Conservation (phyloP, 2,329 filamentous ascomycete species). For the Colletotrichum lentis region DNA sequence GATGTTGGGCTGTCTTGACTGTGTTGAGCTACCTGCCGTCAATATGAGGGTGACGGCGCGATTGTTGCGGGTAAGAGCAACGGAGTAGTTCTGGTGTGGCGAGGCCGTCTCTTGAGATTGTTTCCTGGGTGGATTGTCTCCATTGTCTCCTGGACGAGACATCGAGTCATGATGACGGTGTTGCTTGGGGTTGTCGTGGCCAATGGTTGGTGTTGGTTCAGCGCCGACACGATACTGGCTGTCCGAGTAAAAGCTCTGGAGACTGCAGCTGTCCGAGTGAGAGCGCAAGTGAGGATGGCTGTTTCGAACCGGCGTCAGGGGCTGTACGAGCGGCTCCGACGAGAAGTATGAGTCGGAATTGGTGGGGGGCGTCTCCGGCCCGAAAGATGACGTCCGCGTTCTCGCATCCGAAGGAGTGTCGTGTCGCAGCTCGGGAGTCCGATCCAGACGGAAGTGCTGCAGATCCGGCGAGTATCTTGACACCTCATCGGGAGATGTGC, state of each 20-base stretch:
- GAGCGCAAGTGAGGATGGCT: slow-evolving; percentile 25
- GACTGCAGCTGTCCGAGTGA: slow-evolving; percentile 28
- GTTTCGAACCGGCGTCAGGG: slow-evolving; percentile 19
- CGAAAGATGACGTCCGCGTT: slow-evolving; percentile 32
- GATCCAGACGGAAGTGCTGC: slow-evolving; percentile 10
- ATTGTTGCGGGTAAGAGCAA: slow-evolving; percentile 32
- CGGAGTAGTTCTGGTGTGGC: slow-evolving; percentile 28
- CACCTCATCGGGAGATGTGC: slow-evolving; percentile 15
- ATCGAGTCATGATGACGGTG: not conserved
- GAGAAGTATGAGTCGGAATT: slow-evolving; percentile 27
- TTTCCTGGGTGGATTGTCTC: not conserved
- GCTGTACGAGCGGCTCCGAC: slow-evolving; percentile 28
- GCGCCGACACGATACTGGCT: not conserved
- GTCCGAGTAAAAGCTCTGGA: slow-evolving; percentile 20
- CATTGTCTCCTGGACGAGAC: slow-evolving; percentile 12
- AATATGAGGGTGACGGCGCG: slow-evolving; percentile 30
- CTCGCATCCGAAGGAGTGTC: slow-evolving; percentile 30
- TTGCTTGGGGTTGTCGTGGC: slow-evolving; percentile 14
- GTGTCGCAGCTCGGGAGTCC: slow-evolving; percentile 31
- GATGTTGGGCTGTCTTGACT: slow-evolving; percentile 16
- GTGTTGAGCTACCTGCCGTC: slow-evolving; percentile 8
- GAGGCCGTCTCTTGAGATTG: slow-evolving; percentile 5
- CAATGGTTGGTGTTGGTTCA: not conserved
- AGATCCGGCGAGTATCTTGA: slow-evolving; percentile 27
- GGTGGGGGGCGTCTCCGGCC: slow-evolving; percentile 30